Conservation (phyloP, 2,329 filamentous ascomycete species). For the Diaporthe sp. region DNA sequence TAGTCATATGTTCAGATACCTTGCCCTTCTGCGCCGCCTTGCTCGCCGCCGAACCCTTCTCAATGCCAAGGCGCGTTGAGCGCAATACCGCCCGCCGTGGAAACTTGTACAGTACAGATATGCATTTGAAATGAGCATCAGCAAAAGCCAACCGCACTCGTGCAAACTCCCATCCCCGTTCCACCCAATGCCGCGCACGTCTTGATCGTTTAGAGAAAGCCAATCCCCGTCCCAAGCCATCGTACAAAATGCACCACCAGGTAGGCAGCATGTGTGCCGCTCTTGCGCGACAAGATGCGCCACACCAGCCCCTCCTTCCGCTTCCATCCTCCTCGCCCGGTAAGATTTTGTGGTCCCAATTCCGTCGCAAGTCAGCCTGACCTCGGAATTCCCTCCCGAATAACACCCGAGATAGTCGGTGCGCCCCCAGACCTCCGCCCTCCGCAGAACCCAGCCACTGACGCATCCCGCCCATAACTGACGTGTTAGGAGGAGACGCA, state of each 20-base stretch:
- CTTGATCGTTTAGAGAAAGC: background rate
- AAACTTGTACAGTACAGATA: slow-evolving; percentile 37
- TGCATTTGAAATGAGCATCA: slow-evolving; percentile 28
- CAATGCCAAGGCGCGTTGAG: background rate
- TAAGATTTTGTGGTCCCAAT: background rate
- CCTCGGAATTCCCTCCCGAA: background rate
- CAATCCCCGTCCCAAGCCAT: background rate
- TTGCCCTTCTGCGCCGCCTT: slow-evolving; percentile 22
- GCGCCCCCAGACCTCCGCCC: too few relatives aligned
- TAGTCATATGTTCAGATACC: slow-evolving; percentile 28
- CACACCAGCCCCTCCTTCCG: background rate
- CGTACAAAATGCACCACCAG: slow-evolving; percentile 18
- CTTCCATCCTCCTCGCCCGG: background rate
- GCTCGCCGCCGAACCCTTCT: background rate
- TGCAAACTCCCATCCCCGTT: background rate
- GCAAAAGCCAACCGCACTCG: slow-evolving; percentile 17
- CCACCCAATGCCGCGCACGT: background rate
- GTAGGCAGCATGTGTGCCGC: background rate
- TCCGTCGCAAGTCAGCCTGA: background rate
- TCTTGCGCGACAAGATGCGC: background rate
- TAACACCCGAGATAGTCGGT: background rate
- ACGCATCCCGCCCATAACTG: background rate
- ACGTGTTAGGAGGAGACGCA: background rate
- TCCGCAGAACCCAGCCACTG: background rate
- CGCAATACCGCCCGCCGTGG: slow-evolving; percentile 24